phyloP scores from a whole-genome alignment of 2,329 filamentous ascomycete species.

The Cercospora brassicicola region DNA sequence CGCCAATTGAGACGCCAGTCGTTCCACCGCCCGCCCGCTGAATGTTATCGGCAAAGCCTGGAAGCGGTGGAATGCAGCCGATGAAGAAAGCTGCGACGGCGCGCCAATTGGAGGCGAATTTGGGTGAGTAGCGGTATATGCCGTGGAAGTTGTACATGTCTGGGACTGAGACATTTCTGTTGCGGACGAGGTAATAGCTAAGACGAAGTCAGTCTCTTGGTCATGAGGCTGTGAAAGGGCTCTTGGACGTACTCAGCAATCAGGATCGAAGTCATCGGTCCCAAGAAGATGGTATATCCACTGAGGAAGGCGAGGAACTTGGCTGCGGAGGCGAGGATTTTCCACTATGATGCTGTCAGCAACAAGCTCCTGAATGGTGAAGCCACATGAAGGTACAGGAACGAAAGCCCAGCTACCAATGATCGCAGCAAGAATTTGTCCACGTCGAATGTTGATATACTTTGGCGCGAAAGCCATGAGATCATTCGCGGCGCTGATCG shows the following conservation, averaged over 20 bases:
- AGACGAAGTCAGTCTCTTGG: neutral
- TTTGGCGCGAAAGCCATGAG: slow-evolving; percentile 53
- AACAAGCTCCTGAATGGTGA: too few species aligned
- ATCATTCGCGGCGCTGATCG: slow-evolving; percentile 56
- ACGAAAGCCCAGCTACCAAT: slow-evolving; percentile 43
- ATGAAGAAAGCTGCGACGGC: slow-evolving; percentile 58
- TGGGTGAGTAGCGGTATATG: slow-evolving; percentile 53
- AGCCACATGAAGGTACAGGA: slow-evolving; percentile 18
- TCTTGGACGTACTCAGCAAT: slow-evolving; percentile 49
- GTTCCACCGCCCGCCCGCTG: slow-evolving; percentile 39
- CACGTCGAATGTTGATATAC: slow-evolving; percentile 50
- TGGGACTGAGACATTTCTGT: slow-evolving; percentile 50
- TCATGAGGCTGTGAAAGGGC: neutral
- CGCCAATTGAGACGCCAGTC: slow-evolving; percentile 47
- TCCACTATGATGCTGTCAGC: slow-evolving; percentile 30
- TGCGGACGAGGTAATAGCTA: slow-evolving; percentile 57
- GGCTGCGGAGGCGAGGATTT: slow-evolving; percentile 39
- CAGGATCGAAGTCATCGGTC: slow-evolving; percentile 62
- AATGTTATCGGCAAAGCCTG: slow-evolving; percentile 53
- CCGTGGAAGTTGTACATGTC: slow-evolving; percentile 54
- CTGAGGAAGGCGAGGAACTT: slow-evolving; percentile 53
- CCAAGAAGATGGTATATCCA: slow-evolving; percentile 65
- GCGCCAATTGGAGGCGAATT: slow-evolving; percentile 58
- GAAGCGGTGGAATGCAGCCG: slow-evolving; percentile 57
- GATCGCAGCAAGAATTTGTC: slow-evolving; percentile 40